These are phyloP conservation scores for Mariannaea elegans DNA, from an alignment of 2,329 filamentous ascomycete species.

Conservation along the genomic window DNA sequence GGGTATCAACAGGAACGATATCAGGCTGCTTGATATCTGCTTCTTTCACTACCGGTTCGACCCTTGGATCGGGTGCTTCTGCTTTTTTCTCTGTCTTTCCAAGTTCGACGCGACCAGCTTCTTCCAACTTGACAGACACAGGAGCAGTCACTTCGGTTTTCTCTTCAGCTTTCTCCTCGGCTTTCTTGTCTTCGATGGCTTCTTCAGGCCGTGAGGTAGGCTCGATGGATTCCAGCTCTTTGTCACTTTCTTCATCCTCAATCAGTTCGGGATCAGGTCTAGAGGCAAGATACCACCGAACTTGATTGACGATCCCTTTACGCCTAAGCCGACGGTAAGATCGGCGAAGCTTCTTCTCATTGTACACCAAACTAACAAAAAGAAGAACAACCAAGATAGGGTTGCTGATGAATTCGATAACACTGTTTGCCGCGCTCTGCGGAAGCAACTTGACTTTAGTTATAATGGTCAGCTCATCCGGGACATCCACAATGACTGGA, in stretches of 20 bases:
- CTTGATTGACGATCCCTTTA: constrained; percentile 42
- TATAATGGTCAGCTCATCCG: constrained; percentile 55
- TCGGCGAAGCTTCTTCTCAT: constrained; percentile 56
- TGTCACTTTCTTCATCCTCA: constrained; percentile 30
- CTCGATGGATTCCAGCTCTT: constrained; percentile 16
- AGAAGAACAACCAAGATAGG: constrained; percentile 60
- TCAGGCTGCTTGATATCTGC: neutral
- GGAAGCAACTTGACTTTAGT: constrained; percentile 61
- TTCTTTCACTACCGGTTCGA: neutral
- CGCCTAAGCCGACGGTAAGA: constrained; percentile 47
- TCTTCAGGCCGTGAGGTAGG: neutral
- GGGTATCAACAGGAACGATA: neutral
- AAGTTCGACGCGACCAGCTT: constrained; percentile 7
- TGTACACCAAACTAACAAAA: constrained; percentile 52
- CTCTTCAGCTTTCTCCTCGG: constrained; percentile 10
- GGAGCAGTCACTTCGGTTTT: neutral
- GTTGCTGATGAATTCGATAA: constrained; percentile 65
- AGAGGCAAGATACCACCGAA: constrained; percentile 20
- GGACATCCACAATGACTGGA: constrained; percentile 38
- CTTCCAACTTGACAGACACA: neutral
- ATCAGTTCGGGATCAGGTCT: constrained; percentile 14
- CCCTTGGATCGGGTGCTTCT: constrained; percentile 6
- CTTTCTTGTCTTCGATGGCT: constrained; percentile 1
- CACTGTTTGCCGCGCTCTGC: constrained; percentile 57
- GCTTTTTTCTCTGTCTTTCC: constrained; percentile 3